phyloP scores from a whole-genome alignment of 176 grass and related monocot species.

The Oryza longistaminata region DNA sequence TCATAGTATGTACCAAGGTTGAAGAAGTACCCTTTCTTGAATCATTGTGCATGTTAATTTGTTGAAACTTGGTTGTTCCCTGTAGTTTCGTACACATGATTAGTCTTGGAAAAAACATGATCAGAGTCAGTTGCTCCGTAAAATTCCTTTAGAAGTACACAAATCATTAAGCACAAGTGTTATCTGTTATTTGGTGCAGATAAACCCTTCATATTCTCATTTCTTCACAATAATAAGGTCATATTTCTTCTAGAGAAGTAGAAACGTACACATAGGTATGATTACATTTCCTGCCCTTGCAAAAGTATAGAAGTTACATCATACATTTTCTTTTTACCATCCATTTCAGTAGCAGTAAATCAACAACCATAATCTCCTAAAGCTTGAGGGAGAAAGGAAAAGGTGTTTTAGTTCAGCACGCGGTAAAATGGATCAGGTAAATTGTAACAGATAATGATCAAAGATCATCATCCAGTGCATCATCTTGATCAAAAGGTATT shows the following conservation, averaged over 20 bases:
- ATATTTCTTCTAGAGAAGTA: background rate
- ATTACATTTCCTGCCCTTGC: background rate
- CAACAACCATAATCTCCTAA: constrained; percentile 10
- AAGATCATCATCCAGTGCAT: constrained; percentile 20
- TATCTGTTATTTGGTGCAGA: background rate
- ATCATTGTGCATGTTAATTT: background rate
- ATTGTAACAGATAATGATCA: constrained; percentile 12
- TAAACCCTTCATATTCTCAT: background rate
- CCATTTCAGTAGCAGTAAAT: background rate
- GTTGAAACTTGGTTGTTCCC: background rate
- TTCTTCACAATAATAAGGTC: background rate
- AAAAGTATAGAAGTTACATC: background rate
- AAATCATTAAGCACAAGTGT: background rate
- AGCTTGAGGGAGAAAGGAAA: background rate
- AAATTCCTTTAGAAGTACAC: background rate
- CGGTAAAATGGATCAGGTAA: constrained; percentile 35
- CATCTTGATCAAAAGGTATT: constrained; percentile 44
- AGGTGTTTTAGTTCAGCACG: constrained; percentile 20
- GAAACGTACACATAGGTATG: background rate
- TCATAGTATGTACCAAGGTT: background rate
- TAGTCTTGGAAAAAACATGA: background rate
- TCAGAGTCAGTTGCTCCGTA: background rate
- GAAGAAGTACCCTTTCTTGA: background rate
- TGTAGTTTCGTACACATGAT: background rate
- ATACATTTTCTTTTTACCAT: background rate